A percentile compares a stretch with the other conserved stretches of the same genome.
These are phyloP conservation scores for Heliamphora exappendiculata DNA, from an alignment of 148 eudicot genomes.

Conservation along the genomic window DNA sequence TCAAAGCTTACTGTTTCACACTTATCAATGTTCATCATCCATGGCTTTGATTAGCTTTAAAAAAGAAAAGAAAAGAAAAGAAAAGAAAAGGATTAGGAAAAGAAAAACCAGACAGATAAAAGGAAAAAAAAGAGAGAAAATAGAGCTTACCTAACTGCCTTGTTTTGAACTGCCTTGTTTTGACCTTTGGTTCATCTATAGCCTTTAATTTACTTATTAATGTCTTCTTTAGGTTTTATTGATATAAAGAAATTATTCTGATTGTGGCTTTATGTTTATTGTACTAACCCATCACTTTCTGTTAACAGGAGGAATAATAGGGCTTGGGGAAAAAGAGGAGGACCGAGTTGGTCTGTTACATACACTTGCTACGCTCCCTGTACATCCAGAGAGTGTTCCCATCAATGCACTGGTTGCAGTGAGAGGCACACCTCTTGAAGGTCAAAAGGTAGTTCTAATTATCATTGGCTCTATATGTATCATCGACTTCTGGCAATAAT, in stretches of 20 bases:
- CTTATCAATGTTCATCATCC: no score
- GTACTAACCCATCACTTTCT: slow-evolving; percentile 11
- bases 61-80: no score
- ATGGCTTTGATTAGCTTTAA: no score
- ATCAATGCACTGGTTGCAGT: slow-evolving; percentile 93
- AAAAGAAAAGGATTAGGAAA: no score
- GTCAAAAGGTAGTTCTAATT: slow-evolving; percentile 68
- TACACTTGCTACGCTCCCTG: slow-evolving; percentile 89
- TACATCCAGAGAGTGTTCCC: slow-evolving; percentile 99
- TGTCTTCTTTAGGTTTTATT: not conserved
- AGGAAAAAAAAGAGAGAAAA: no score
- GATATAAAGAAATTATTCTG: not conserved
- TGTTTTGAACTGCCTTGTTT: not conserved
- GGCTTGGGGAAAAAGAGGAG: slow-evolving; percentile 95
- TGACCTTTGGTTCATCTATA: not conserved
- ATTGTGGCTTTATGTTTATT: no score
- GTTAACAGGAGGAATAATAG: slow-evolving; percentile 85
- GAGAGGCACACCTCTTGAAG: slow-evolving; percentile 95
- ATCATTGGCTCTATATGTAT: not conserved
- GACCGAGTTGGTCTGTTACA: slow-evolving; percentile 93
- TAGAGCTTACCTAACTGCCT: no score
- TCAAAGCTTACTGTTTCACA: no score
- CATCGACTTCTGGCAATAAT: not conserved
- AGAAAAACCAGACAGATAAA: no score
- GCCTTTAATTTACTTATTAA: not conserved